Base-by-base conservation (phyloP, 129 eudicot genomes). In the Arctium lappa region DNA sequence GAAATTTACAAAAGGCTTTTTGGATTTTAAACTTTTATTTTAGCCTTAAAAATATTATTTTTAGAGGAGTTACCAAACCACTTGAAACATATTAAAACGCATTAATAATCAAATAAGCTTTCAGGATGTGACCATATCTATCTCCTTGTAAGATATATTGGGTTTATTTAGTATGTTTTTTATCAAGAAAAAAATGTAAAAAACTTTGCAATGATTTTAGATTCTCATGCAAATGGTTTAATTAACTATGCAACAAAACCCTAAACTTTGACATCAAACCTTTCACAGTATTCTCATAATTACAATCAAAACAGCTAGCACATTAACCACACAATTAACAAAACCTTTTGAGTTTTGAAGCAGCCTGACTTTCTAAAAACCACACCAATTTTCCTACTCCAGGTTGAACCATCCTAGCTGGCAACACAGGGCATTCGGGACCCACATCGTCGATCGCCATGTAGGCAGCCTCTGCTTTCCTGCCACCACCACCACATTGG, bases 281-380 rank as follows among this genome's bases (percentile, higher is more conserved):
- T 71, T n/a, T 30, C 12, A 74, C 34, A 63, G 42, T 73, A 74
- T 74, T 48, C 31, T 63, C 34, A 40, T 74, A 31, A 4, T 29
- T 74, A 7, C 33, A 40, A 82, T 62, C 48, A 65, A 63, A 65
- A 75, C 50, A 60, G 6, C 50, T n/a, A n/a, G n/a, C n/a, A 30
- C 48, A 42, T 12, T 42, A 8, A 42, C 2, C 48, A 46, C 75
- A 31, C 60, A 73, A 82, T 36, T 75, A 81, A 60, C 79, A 81
- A 40, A 31, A 42, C 80, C 75, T 86, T 18, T 84, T 86, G 40
- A 92, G 81, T 77, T 88, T 92, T 42, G 94, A 88, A 36, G 94
- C 92, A 75, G 97, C 97, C 80, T 71, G 81, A 60, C 31, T 63
- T 81, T 92, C 97, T 72, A 92, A 75, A 88, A 92, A 90, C 97